Evolutionary conservation across 2,329 filamentous ascomycete genomes (phyloP), one percentile per base, ranked within the genome.

Genomic region (Alternaria rosae): DNA sequence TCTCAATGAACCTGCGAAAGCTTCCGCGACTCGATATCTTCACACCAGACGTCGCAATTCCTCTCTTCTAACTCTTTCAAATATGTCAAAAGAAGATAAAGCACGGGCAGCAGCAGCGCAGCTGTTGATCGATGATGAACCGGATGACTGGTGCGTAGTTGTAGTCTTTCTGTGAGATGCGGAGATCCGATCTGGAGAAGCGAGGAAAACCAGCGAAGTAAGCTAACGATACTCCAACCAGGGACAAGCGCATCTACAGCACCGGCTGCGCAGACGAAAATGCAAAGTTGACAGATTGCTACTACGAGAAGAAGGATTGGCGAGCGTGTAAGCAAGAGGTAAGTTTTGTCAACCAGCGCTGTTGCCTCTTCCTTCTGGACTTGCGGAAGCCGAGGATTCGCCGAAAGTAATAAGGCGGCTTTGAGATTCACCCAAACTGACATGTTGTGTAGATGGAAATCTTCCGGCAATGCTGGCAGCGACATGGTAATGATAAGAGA

Each of bases 231-330:
- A 7, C n/a, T 35, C 6, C 42, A 32, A 21, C 70, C 77, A 98
- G 94, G 94, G 94, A 98, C 84, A 94, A 97, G 86, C 87, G 95
- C 77, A 98, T 98, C 80, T 97, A 93, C 84, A 97, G 93, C 84
- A 98, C 94, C 3, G 95, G 94, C 61, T 98, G 94, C 76, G 88
- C 93, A 80, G 94, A 88, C 21, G 94, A 98, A 76, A 97, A 98
- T 75, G 83, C 87, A 56, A 94, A 89, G 75, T 87, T 99, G 89
- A 97, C 93, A 35, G 92, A 98, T 79, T 99, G 95, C 81, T 97
- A 96, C 80, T 97, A 88, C 76, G 93, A 94, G 57, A 97, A 94
- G 85, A 97, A 94, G 78, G 95, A 99, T 78, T 99, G 95, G 94
- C 86, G 95, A 70, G 85, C 86, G 60, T 99, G 95, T 81, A 91